Base-by-base conservation (phyloP, 192 early-diverging fungal species). In the Diversispora eburnea region DNA sequence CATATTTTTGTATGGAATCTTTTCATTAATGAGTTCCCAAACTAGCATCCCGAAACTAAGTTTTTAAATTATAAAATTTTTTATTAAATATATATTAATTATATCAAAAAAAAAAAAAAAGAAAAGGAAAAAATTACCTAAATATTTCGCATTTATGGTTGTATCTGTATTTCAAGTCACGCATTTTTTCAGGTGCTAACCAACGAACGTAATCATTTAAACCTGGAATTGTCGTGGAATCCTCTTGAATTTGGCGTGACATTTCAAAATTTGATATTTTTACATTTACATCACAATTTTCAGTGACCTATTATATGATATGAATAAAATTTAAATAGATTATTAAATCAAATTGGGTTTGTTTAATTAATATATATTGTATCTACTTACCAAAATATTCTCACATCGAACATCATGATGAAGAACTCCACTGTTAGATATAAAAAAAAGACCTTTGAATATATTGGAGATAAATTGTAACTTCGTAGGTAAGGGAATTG, bases 191-290 rank as follows among this genome's bases (percentile, higher is more conserved):
- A 20, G 66, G 66, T 0, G 66, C 66, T 51, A 67, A 51, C 66
- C 66, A 67, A 33, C 33, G 46, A n/a, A 67, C 33, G 15, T 20
- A 13, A 25, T 67, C 66, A 10, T 12, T 8, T 20, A 67, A 17
- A 3, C 8, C 4, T 52, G 48, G 5, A 41, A 52, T 8, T 52
- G 19, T 20, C 13, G 15, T 49, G 33, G 47, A 25, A 22, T 2
- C 6, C 33, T 20, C 19, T 13, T 48, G 8, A 25, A 51, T 8
- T 51, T 22, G n/a, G 3, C 66, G 46, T 39, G 47, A 51, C 4
- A 67, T n/a, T 12, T 67, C 25, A 49, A 67, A 67, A 22, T 67
- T 67, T 49, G 66, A 19, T 51, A 67, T 12, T 48, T 67, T 67
- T 51, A 48, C 48, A 10, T 52, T 19, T 1, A 33, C 0, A 33